These are phyloP conservation scores for Phytophthora kernoviae DNA, from an alignment of 352 stramenopile genomes.

Conservation along the genomic window DNA sequence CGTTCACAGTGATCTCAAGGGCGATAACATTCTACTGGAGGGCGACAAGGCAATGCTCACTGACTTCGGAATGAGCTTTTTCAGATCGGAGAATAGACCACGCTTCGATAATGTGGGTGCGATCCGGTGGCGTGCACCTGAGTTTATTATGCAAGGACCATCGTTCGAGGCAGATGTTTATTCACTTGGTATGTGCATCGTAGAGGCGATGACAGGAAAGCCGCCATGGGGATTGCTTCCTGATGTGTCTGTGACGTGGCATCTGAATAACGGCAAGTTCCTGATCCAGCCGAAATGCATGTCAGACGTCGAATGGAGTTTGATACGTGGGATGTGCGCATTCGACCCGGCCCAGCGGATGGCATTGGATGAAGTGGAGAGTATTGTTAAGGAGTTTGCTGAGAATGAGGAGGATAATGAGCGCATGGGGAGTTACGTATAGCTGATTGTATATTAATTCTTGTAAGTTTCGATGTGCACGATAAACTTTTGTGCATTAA, in stretches of 20 bases:
- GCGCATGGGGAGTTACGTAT: too few relatives aligned
- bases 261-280: slow-evolving; percentile 5
- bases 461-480: too few relatives aligned
- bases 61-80: slow-evolving; percentile 17
- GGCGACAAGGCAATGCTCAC: slow-evolving; percentile 7
- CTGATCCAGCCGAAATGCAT: neutral
- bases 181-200: slow-evolving; percentile 12
- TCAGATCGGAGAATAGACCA: neutral
- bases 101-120: slow-evolving; percentile 5
- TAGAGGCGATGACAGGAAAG: slow-evolving; percentile 5
- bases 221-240: slow-evolving; percentile 1
- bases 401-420: neutral
- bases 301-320: slow-evolving; percentile 5
- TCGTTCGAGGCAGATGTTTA: slow-evolving; percentile 14
- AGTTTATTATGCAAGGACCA: slow-evolving; percentile 1
- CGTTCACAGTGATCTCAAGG: slow-evolving; percentile 10
- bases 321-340: slow-evolving; percentile 12
- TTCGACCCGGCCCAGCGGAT: slow-evolving; percentile 4
- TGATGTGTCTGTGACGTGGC: slow-evolving; percentile 2
- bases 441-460: too few relatives aligned
- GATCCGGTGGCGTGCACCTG: slow-evolving; percentile 8
- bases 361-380: slow-evolving; percentile 8
- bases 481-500: too few relatives aligned
- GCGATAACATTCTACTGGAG: slow-evolving; percentile 13
- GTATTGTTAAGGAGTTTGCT: slow-evolving; percentile 3